These are phyloP conservation scores for Alternaria ethzedia DNA, from an alignment of 2,329 filamentous ascomycete species.

Conservation along the genomic window DNA sequence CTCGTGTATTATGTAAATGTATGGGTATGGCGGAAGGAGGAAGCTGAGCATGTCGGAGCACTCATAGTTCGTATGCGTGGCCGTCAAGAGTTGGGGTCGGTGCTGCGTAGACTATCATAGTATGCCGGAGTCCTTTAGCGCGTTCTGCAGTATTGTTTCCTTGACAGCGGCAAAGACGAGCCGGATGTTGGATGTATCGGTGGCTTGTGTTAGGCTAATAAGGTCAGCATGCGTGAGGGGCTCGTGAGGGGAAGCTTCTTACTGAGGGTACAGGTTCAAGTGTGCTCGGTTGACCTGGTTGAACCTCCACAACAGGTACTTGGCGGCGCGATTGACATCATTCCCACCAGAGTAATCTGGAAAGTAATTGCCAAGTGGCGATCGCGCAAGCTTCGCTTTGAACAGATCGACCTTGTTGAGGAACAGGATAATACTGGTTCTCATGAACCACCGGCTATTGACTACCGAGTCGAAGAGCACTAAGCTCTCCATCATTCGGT, in stretches of 20 bases:
- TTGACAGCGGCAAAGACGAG: constrained; percentile 98
- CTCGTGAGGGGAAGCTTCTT: neutral
- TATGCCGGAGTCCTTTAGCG: constrained; percentile 96
- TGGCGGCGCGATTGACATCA: constrained; percentile 96
- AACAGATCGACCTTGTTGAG: constrained; percentile 99
- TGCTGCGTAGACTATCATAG: constrained; percentile 55
- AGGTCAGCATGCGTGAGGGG: constrained; percentile 16
- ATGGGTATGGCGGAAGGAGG: constrained; percentile 13
- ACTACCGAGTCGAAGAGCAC: constrained; percentile 97
- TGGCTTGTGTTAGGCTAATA: constrained; percentile 90
- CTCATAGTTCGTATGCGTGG: constrained; percentile 38
- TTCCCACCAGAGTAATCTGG: constrained; percentile 97
- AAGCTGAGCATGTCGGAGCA: constrained; percentile 10
- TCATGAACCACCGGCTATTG: constrained; percentile 98
- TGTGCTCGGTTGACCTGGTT: constrained; percentile 98
- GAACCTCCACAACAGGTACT: constrained; percentile 97
- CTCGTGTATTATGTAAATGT: constrained; percentile 46
- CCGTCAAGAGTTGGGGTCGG: constrained; percentile 31
- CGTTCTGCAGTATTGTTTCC: constrained; percentile 98
- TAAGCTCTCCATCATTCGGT: constrained; percentile 99
- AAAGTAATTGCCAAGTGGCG: constrained; percentile 92
- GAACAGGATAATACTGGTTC: constrained; percentile 98
- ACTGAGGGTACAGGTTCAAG: constrained; percentile 96
- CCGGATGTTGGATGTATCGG: constrained; percentile 97
- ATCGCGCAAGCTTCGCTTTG: constrained; percentile 89